Conservation (phyloP, 129 eudicot genomes). For the Chrysanthemum makinoi region DNA sequence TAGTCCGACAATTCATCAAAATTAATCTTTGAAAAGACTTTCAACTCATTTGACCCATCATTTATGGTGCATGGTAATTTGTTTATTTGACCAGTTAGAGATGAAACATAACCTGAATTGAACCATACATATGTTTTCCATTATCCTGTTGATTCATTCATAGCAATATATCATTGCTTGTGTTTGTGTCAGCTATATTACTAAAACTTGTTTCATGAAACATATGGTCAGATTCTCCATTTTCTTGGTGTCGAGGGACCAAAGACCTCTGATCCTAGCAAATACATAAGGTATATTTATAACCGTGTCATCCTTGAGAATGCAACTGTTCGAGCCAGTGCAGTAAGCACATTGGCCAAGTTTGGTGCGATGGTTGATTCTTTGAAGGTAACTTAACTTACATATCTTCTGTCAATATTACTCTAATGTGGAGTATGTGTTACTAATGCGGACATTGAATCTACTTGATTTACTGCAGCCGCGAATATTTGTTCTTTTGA, state of each 20-base stretch:
- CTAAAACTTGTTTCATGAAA: conserved; percentile 12
- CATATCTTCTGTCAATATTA: background rate
- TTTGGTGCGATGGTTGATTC: conserved; percentile 94
- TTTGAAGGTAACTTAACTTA: conserved; percentile 54
- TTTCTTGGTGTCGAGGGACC: conserved; percentile 98
- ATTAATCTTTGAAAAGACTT: background rate
- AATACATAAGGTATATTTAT: conserved; percentile 84
- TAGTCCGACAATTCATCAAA: too few species aligned
- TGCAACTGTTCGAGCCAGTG: conserved; percentile 95
- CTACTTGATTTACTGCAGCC: conserved; percentile 62
- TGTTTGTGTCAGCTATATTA: conserved; percentile 11
- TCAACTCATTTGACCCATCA: background rate
- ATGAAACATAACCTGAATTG: background rate
- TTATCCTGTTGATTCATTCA: background rate
- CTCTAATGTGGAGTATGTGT: conserved; percentile 1
- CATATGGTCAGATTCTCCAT: conserved; percentile 63
- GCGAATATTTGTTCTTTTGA: conserved; percentile 70
- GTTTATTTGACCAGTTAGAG: background rate
- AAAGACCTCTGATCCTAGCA: conserved; percentile 91
- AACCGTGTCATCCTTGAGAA: conserved; percentile 95
- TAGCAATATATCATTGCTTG: background rate
- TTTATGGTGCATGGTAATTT: background rate
- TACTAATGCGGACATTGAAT: conserved; percentile 20
- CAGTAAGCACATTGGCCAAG: conserved; percentile 92
- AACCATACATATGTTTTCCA: background rate